Evolutionary conservation across 805 yeast genomes (phyloP).

Genomic region (Clavispora phyllophila): DNA sequence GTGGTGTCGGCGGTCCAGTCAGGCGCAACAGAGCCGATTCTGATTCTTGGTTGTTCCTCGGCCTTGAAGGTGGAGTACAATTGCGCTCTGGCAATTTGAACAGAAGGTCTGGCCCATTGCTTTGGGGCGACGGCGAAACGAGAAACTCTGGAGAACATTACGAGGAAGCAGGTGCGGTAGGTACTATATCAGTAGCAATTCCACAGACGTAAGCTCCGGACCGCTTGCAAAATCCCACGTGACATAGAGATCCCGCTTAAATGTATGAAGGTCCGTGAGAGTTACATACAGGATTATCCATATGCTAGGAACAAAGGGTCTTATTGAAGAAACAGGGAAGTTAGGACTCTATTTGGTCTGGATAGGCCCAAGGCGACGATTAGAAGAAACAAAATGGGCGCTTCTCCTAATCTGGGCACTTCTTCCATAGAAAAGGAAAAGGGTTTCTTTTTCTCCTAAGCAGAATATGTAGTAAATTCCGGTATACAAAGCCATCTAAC

Average conservation of each 20-base stretch:
- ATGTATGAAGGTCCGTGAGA: neutral
- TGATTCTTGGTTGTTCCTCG: slow-evolving; percentile 39
- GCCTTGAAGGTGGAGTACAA: slow-evolving; percentile 25
- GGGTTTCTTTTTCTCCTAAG: too few species aligned
- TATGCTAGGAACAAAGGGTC: too few species aligned
- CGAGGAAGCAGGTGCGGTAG: too few species aligned
- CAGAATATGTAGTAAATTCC: too few species aligned
- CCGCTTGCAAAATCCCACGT: neutral
- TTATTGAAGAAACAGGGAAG: too few species aligned
- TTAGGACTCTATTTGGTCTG: too few species aligned
- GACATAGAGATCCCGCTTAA: neutral
- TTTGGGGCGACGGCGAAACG: slow-evolving; percentile 9
- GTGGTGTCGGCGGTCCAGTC: slow-evolving; percentile 62
- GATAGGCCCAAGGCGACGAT: too few species aligned
- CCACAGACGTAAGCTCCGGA: neutral
- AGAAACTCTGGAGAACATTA: slow-evolving; percentile 13
- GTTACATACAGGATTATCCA: too few species aligned
- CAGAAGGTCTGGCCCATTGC: slow-evolving; percentile 9
- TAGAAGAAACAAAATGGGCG: too few species aligned
- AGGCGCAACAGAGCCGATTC: slow-evolving; percentile 64
- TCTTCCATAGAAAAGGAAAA: too few species aligned
- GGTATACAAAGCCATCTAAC: too few species aligned
- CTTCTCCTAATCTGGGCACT: too few species aligned
- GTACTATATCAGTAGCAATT: neutral
- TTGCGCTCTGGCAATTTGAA: slow-evolving; percentile 7